Base-by-base conservation (phyloP, 2,329 filamentous ascomycete species). In the Hymenoscyphus fructigenus region DNA sequence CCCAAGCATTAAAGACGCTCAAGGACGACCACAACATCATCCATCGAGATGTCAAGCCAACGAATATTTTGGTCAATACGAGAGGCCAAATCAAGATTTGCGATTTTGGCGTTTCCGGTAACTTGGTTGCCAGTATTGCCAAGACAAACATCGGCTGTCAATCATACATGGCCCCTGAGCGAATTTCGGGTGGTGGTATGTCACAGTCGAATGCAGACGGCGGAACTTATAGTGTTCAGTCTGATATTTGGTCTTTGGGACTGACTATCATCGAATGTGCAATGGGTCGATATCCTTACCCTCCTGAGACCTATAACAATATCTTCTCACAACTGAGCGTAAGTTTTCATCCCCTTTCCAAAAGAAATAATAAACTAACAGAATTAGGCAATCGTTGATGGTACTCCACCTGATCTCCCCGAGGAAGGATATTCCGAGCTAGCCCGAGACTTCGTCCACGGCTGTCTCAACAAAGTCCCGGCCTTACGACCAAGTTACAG, bases 11-110 rank as follows among this genome's bases (percentile, higher is more conserved):
- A 67, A 98, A 96, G 80, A 88, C 89, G 23, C 80, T 99, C 66
- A 99, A 99, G 77, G 95, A 99, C 68, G 93, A 97, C 67, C 95
- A 99, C 81, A 98, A 97, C 79, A 99, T 99, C 78, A 99, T 99
- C 70, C 95, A 99, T 76, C 90, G 95, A 69, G 95, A 99, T 75
- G 95, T 99, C 69, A 99, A 99, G 78, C 95, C 95, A 1, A 99
- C 95, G n/a, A 99, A 99, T 74, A 97, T 99, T 66, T 83, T 99
- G 1, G 88, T 92, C 77, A 99, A 98, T 78, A 91, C 89, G 1
- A 85, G 85, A 53, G 95, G 95, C 0, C 93, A 97, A 75, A 85
- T 98, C 81, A 99, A 99, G 80, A 97, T 99, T 65, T 99, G 95
- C 78, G 95, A 99, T 78, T 99, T 99, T 77, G 95, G 95, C 64